Base-by-base conservation (phyloP, 129 eudicot species). In the Helichrysum umbraculigerum region DNA sequence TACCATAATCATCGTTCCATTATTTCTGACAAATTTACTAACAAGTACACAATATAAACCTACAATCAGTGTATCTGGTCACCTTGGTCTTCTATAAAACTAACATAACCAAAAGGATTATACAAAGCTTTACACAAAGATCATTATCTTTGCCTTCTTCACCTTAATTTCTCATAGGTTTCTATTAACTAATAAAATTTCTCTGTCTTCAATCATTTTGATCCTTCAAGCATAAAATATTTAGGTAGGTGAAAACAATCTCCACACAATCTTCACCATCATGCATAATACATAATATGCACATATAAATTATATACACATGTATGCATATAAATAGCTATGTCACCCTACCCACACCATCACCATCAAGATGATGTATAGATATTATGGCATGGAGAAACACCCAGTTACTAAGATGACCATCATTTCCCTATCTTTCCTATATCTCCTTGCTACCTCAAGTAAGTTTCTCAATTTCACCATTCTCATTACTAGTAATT, bases 401-500 rank as follows among this genome's bases (percentile, higher is more conserved):
- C 25, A 66, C 29, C 35, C 51, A 33, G 0, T 66, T 37, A 66
- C 70, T 11, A 66, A 34, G 17, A 15, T 66, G 42, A 66, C 52
- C 19, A 66, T 66, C 7, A n/a, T 78, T 30, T 81, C 86, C 81
- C 52, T 85, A 63, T 41, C 76, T 15, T 72, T 83, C 79, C 54
- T 83, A 60, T 78, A 51, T 78, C 75, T 82, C 80, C 63, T 85
- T 65, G 64, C 72, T 66, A 74, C n/a, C 71, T 88, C 89, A 35
- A 51, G 87, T 85, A 79, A n/a, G 80, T 33, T 51, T 61, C 56
- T 76, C 54, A 58, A 76, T 19, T 3, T 50, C 50, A 75, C 16
- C 65, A 30, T 30, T 30, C 42, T 64, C 44, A n/a, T 47, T 56
- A 39, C 47, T 35, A 35, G 39, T 5, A 0, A 5, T 35, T 35